Evolutionary conservation across 495 filamentous ascomycete genomes (phyloP), one percentile per base, ranked within the genome.

Genomic region (Tirmania nivea): DNA sequence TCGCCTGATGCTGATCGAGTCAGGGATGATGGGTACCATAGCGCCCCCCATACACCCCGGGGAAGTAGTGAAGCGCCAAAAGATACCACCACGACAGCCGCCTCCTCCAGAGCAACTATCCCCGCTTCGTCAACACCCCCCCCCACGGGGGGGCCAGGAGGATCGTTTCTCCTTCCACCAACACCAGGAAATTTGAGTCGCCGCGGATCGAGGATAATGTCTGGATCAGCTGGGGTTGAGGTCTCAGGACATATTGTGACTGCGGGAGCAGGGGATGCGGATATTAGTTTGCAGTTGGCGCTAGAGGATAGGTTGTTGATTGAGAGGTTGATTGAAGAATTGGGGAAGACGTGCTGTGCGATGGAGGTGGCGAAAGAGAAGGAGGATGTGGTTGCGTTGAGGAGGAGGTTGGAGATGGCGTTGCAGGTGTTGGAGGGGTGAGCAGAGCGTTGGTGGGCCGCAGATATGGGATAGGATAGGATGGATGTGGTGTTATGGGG

Each of bases 11-110:
- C 19, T 8, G 51, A 54, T n/a, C 52, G 52, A 2, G 56, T 37
- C 34, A 53, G 57, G 16, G 62, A 64, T 31, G 62, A 64, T 25
- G 62, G 62, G 10, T 64, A 64, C 47, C 62, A 64, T 34, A 59
- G 55, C 35, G 61, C 61, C 3, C 62, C 62, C 1, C 61, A 64
- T 42, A 64, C 62, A 8, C 62, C 62, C 7, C 62, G 49, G 10
- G 34, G 34, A 16, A 17, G 17, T 9, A 52, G 10, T n/a, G 34
- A 36, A 10, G 0, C 35, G 16, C 53, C 10, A 34, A 35, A n/a
- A 45, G 25, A 31, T 7, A 31, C 25, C 25, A 6, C 39, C 3
- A 45, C 14, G 12, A 19, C 14, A 14, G 12, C 17, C 12, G 4
- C 39, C 9, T 45, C 39, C 17, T 45, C 8, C 39, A 14, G 2